Evolutionary conservation across 106 monocot genomes (phyloP).

Genomic region (Dendrobium chrysotoxum): DNA sequence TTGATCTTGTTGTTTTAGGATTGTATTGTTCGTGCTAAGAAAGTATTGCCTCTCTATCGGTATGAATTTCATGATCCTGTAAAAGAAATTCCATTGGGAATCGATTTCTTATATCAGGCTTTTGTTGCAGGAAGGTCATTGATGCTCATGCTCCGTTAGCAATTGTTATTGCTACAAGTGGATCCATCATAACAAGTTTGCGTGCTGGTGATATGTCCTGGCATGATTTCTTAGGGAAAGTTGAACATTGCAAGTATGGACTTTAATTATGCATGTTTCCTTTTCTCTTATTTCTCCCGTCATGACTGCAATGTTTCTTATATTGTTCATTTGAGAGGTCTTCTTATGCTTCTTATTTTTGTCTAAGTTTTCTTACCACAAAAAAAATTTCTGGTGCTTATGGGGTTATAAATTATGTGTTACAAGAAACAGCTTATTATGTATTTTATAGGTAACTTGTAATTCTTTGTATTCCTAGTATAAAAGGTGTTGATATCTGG

Average conservation of each 20-base stretch:
- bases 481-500: not conserved
- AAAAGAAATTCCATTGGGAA: not conserved
- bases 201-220: slow-evolving; percentile 75
- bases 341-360: not conserved
- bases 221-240: slow-evolving; percentile 70
- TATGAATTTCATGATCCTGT: slow-evolving; percentile 20
- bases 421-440: too few relatives aligned
- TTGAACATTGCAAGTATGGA: slow-evolving; percentile 44
- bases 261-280: slow-evolving; percentile 10
- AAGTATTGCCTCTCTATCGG: slow-evolving; percentile 85
- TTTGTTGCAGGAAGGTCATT: slow-evolving; percentile 70
- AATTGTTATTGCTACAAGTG: slow-evolving; percentile 63
- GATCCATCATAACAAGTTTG: slow-evolving; percentile 23
- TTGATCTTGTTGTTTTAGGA: slow-evolving; percentile 45
- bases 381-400: not conserved
- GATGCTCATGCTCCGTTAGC: slow-evolving; percentile 81
- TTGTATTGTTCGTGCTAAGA: slow-evolving; percentile 72
- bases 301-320: not conserved
- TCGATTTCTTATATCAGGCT: slow-evolving; percentile 1
- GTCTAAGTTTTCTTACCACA: not conserved
- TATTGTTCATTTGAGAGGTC: not conserved
- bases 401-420: not conserved
- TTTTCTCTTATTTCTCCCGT: not conserved
- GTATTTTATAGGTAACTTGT: not conserved
- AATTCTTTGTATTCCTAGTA: not conserved